Base-by-base conservation (phyloP, 495 filamentous ascomycete genomes). In the Talaromyces liani region DNA sequence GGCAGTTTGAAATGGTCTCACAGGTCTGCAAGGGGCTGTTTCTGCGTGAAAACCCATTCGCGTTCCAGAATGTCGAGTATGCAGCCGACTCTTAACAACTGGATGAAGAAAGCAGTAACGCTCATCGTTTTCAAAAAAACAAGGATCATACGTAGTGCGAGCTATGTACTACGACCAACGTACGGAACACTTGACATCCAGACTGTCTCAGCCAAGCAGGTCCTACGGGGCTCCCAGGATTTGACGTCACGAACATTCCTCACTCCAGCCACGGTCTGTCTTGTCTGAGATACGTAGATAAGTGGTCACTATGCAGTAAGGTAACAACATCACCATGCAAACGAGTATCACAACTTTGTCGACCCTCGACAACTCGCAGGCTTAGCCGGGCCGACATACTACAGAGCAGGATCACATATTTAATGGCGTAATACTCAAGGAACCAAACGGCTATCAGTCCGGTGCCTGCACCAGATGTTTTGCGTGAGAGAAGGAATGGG, bases 231-330 rank as follows among this genome's bases (percentile, higher is more conserved):
- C 18, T 18, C 18, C 45, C 5, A 49, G 45, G 2, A 9, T 58
- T 58, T 58, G 56, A 58, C 56, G 56, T 58, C 31, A 58, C 24
- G n/a, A 58, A 58, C 56, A 58, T 58, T 58, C 56, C 16, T 58
- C 27, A 18, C 27, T 18, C 56, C 55, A 58, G 29, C 27, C 31
- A 24, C 31, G 27, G 29, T 36, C 24, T 31, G 10, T n/a, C 56
- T 18, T 36, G 27, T 36, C 29, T 58, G 51, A 54, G 8, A 10
- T 18, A 18, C 18, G 18, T 20, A 49, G n/a, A 49, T 49, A 49
- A 56, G 53, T 2, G 27, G 53, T 27, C 1, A 22, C 18, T 56
- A 6, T 53, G 47, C 22, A 55, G 51, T 55, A 55, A 24, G 53
- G 53, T 16, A 56, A 56, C 22, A 29, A 29, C 24, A 25, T 22